Evolutionary conservation across 257 asterid genomes (phyloP), one percentile per base, ranked within the genome.

Genomic region (Henckelia pumila): DNA sequence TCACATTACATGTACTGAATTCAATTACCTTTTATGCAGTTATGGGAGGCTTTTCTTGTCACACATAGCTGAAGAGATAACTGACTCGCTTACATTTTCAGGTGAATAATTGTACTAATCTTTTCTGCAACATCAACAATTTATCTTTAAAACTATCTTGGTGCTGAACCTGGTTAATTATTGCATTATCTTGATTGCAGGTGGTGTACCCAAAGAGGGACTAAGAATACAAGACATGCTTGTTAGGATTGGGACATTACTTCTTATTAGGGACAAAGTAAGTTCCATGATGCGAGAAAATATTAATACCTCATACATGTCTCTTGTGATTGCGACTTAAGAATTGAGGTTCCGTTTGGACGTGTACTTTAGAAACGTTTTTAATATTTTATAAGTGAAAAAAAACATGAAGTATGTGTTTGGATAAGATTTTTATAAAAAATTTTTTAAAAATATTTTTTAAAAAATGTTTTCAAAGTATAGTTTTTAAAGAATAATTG

Each of bases 121-220:
- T 56, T 14, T 63, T 33, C 64, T 56, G 71, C 66, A 58, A 53
- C 28, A 17, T 59, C 59, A 67, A 68, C 32, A 59, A 67, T n/a
- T 71, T 22, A 64, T 35, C 50, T 49, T 21, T 69, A 52, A 64
- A 58, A 56, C 67, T 77, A 69, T 56, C 67, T 72, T 68, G 35
- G 76, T 68, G 70, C 25, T 26, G 4, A 71, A 40, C 75, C 35
- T 50, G 67, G 69, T 57, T 76, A 70, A 47, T 58, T 25, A 30
- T 64, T 67, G 19, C 61, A 6, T 64, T 70, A 33, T 64, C 66
- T 75, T 69, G 68, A 61, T 73, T 81, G 83, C 87, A 93, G 98
- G 90, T 82, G 97, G 97, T 81, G 98, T 93, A 59, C 98, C 98
- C 37, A 93, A 93, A 85, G 98, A 89, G 80, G 98, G 98, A 71